These are phyloP conservation scores for Alternaria sp. DNA, from an alignment of 2,329 filamentous ascomycete species.

Conservation along the genomic window DNA sequence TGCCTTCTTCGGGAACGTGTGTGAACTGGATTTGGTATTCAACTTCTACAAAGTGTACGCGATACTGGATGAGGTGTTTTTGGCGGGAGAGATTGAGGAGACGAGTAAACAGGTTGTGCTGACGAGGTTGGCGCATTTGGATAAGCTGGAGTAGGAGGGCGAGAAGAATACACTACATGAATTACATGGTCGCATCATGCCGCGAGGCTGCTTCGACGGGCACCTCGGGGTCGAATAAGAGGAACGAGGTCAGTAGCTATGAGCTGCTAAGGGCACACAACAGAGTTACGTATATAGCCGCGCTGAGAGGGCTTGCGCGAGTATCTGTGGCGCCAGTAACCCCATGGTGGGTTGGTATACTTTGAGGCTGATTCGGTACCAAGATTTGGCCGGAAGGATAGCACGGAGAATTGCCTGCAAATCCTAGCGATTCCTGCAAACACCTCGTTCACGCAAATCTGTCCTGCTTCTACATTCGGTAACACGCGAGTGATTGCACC, in stretches of 20 bases:
- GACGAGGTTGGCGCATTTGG: constrained; percentile 90
- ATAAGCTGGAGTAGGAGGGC: constrained; percentile 79
- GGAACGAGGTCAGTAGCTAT: not conserved
- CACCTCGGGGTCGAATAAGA: not conserved
- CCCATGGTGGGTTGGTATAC: not conserved
- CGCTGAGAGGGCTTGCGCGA: not conserved
- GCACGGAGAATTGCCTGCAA: not conserved
- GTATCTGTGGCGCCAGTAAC: not conserved
- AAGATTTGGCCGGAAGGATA: not conserved
- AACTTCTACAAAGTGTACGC: constrained; percentile 89
- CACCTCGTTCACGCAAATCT: not conserved
- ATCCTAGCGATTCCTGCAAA: not conserved
- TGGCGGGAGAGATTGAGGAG: constrained; percentile 98
- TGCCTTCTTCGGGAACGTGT: constrained; percentile 98
- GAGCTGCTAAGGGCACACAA: not conserved
- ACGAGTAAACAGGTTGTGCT: constrained; percentile 98
- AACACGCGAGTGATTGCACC: constrained; percentile 9
- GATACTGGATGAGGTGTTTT: constrained; percentile 96
- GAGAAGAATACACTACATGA: not conserved
- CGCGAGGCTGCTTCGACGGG: not conserved
- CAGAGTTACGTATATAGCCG: not conserved
- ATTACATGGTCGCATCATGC: no score
- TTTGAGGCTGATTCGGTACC: not conserved
- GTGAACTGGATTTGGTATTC: constrained; percentile 88
- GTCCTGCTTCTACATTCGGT: not conserved